Conservation (phyloP, 805 yeast species). For the Myxozyma sirexii region DNA sequence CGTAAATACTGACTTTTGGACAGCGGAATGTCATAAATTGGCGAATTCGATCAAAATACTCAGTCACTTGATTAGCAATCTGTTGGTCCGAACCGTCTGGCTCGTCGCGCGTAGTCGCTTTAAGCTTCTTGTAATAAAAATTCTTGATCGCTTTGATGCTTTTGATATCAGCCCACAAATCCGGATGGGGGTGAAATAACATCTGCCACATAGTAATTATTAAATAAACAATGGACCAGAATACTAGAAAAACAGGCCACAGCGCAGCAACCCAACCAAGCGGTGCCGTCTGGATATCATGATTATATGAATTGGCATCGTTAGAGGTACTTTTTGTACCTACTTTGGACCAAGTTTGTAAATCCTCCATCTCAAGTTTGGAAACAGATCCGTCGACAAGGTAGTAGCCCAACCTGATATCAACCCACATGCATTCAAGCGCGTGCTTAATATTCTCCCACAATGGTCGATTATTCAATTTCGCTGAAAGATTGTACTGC, state of each 20-base stretch:
- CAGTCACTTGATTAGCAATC: not conserved
- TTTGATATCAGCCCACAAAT: not conserved
- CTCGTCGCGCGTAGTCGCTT: no score
- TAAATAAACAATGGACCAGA: not conserved
- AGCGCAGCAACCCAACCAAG: conserved; percentile 1
- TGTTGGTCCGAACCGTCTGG: not conserved
- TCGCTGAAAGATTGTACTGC: not conserved
- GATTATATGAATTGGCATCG: not conserved
- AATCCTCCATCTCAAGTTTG: not conserved
- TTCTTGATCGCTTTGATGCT: not conserved
- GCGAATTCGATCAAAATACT: not conserved
- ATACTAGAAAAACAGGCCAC: conserved; percentile 5
- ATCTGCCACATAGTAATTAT: not conserved
- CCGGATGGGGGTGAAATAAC: not conserved
- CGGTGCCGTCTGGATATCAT: not conserved
- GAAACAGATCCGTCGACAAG: not conserved
- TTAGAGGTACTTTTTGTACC: not conserved
- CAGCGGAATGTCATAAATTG: not conserved
- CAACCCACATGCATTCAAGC: not conserved
- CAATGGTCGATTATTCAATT: not conserved
- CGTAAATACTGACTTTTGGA: not conserved
- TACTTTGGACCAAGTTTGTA: not conserved
- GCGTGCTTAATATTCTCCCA: not conserved
- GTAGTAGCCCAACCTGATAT: not conserved
- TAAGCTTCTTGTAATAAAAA: no score